Evolutionary conservation across 2,329 filamentous ascomycete species (phyloP), one percentile per base, ranked within the genome.

Genomic region (Penicillium freii): DNA sequence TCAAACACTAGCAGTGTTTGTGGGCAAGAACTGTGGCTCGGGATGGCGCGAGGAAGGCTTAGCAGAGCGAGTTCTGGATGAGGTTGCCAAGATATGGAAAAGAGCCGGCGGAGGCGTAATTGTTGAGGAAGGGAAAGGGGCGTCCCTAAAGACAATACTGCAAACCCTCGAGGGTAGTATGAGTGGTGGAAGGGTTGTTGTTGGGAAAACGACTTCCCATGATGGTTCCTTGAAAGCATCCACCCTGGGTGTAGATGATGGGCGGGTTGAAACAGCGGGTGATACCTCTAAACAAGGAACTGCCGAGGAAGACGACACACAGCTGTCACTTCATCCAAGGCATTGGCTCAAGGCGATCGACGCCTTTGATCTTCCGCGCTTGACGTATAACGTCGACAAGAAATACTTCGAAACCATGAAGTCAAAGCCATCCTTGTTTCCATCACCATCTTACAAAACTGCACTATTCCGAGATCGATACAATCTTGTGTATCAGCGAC

Each of bases 21-120:
- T 99, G 52, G 95, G 94, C 11, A 88, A 90, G 66, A 89, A 96
- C 74, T 99, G 94, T 73, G 94, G 94, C 34, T 92, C 92, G 56
- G 91, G 87, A 87, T 99, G 94, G 94, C 86, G 93, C 67, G 92
- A 97, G 77, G 92, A 96, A 72, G 93, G 95, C 0, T 80, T 97
- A 33, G 94, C 92, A 3, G 95, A 99, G 74, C 88, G 88, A 64
- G 91, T 97, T 13, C 78, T 99, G 36, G 94, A 99, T 68, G 94
- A 97, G 74, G 86, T 92, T 8, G 92, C 94, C 1, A 89, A 90
- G 73, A 84, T 85, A 65, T 99, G 94, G 95, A 97, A 97, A 78
- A 90, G 88, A 64, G 83, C 88, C 58, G 92, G 90, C 71, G 91
- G 91, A 1, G 90, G 90, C 23, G 90, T 96, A 53, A 96, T 99